Evolutionary conservation across 1,139 yeast genomes (phyloP).

Genomic region (Candida smagusa): DNA sequence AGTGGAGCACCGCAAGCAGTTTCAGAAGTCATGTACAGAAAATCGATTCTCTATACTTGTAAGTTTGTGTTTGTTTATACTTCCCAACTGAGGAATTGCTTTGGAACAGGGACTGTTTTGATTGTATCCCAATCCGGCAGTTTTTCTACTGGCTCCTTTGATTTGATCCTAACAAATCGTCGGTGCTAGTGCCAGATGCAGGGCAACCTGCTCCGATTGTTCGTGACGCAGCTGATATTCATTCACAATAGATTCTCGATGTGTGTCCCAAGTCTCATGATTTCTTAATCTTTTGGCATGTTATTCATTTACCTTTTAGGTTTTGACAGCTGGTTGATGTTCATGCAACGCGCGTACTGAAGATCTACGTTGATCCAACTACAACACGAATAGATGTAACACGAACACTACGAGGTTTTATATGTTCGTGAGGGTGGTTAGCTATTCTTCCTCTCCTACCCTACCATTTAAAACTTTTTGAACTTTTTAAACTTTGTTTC

Average conservation of each 20-base stretch:
- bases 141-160: too few species aligned
- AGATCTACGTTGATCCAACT: too few species aligned
- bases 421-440: too few species aligned
- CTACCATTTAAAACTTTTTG: too few species aligned
- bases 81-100: constrained; percentile 1
- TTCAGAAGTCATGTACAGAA: constrained; percentile 1
- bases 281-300: not conserved
- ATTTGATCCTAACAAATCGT: too few species aligned
- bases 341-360: not conserved
- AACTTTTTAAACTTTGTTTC: too few species aligned
- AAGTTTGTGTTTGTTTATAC: constrained; percentile 2
- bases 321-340: not conserved
- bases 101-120: not conserved
- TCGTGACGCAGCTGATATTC: not conserved
- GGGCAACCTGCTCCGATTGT: not conserved
- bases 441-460: too few species aligned
- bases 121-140: not conserved
- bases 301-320: not conserved
- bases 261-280: too few species aligned
- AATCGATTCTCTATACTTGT: not conserved
- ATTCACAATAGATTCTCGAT: too few species aligned
- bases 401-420: too few species aligned
- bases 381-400: too few species aligned
- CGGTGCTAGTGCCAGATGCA: not conserved
- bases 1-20: not conserved